Evolutionary conservation across 1,284 basidiomycete genomes (phyloP), one percentile per base, ranked within the genome.

Genomic region (Trichosporon sp.): DNA sequence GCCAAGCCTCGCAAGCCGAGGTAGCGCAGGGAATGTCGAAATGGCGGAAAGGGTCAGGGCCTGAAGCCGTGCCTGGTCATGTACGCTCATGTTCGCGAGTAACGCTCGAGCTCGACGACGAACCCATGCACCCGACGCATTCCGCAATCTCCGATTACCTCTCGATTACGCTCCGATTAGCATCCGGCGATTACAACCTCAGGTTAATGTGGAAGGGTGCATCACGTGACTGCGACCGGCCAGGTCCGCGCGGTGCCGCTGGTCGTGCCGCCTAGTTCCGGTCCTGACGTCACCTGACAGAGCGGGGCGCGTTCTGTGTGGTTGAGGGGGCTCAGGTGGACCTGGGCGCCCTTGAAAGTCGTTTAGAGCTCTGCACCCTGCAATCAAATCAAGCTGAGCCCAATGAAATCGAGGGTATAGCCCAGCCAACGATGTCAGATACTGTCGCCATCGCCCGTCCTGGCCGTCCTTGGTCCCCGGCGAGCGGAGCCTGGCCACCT

Each of bases 11-110:
- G 4, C n/a, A 51, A 51, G 47, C 47, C 21, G 47, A 2, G 47
- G 56, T 32, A 60, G 53, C 32, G 56, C 56, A 60, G 56, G 56
- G 56, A 15, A 60, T n/a, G 29, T 60, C 27, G 56, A 60, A 60
- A 60, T 60, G 56, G 56, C 56, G 56, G 56, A 60, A 31, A 60
- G 56, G 56, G 56, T n/a, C 27, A 60, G 56, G 27, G 47, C 23
- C 47, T 25, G 11, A 6, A 11, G 29, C 56, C 56, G 56, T 60
- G 56, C 56, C 56, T 60, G 56, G 44, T 60, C 56, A 60, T 60
- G 56, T 25, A 51, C 3, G 27, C 56, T 29, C 27, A 29, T 60
- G 56, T 58, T 51, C 21, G 21, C 47, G 15, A 4, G 47, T 51
- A 23, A 51, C 47, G 47, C 47, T 23, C 21, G 21, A n/a, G 2